Base-by-base conservation (phyloP, 2,329 filamentous ascomycete species). In the Fusarium austroafricanum region DNA sequence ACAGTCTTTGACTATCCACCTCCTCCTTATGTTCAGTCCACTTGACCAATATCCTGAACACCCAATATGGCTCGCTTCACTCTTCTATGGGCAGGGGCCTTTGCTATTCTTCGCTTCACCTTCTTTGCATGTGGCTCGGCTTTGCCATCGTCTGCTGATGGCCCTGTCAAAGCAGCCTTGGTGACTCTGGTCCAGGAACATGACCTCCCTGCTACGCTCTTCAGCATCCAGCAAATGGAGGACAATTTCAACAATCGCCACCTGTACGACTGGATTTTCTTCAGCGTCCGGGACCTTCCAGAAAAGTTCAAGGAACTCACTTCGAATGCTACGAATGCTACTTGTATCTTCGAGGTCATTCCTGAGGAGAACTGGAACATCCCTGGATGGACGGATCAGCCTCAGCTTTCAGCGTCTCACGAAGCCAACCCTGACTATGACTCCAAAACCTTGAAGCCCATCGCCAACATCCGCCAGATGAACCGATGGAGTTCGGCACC, bases 241-340 rank as follows among this genome's bases (percentile, higher is more conserved):
- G 68, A 75, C 6, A 73, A 73, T 2, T 96, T 92, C 90, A 96
- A 96, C 75, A 81, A 83, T 75, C 93, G 92, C 68, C 91, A 93
- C 82, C 91, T 91, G 73, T 96, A 96, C 75, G 91, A 93, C 43
- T 96, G 93, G 91, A 90, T 92, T 40, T 95, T 96, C 81, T 93
- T 96, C 84, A 96, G 94, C 78, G 89, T 93, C 72, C 87, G 90
- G 52, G 89, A 90, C 6, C 94, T 96, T 75, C 90, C 89, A 6
- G 87, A 92, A 10, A 88, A 91, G 61, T 96, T 96, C 82, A 94
- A 92, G 76, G 80, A 81, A 35, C 81, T 82, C 59, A 93, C 91
- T 0, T 83, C 85, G 50, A 90, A 88, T 45, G 86, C 87, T 37
- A 95, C 92, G 3, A 88, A 88, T 56, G 91, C 92, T 3, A 86